Conservation (phyloP, 2,329 filamentous ascomycete genomes). For the Ceratocystis destructans region DNA sequence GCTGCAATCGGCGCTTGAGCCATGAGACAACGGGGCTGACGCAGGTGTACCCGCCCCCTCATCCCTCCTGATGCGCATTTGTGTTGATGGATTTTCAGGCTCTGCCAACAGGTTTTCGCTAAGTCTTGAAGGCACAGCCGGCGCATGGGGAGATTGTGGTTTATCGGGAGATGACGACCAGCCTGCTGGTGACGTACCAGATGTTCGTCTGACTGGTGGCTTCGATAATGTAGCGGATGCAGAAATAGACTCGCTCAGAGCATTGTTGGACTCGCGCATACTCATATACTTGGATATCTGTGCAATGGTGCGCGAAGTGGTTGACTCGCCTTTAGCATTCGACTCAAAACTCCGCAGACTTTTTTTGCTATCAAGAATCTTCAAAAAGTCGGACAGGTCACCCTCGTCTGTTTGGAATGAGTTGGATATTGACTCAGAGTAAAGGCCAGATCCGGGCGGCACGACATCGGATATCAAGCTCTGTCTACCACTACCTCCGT, state of each 20-base stretch:
- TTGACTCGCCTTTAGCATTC: conserved; percentile 47
- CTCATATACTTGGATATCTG: conserved; percentile 74
- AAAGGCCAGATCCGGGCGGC: conserved; percentile 64
- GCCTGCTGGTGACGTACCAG: conserved; percentile 50
- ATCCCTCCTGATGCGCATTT: not conserved
- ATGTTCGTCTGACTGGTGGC: conserved; percentile 38
- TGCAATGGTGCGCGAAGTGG: conserved; percentile 61
- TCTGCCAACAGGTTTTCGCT: conserved; percentile 68
- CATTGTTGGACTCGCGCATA: conserved; percentile 80
- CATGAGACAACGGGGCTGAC: conserved; percentile 21
- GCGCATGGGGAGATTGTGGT: conserved; percentile 79
- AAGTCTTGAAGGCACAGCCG: conserved; percentile 82
- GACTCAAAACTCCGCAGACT: conserved; percentile 68
- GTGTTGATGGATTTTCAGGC: not conserved
- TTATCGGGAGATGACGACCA: conserved; percentile 72
- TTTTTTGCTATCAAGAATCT: conserved; percentile 74
- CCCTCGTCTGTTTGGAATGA: conserved; percentile 68
- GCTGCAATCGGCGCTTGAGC: conserved; percentile 33
- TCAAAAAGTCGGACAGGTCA: conserved; percentile 86
- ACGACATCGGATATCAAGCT: conserved; percentile 56
- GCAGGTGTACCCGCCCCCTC: not conserved
- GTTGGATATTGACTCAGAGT: conserved; percentile 57
- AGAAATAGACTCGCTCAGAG: conserved; percentile 82
- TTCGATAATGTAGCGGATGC: conserved; percentile 76
- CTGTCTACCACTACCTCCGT: conserved; percentile 66